Conservation (phyloP, 2,329 filamentous ascomycete species). For the Ophiocordyceps camponoti-saundersi region DNA sequence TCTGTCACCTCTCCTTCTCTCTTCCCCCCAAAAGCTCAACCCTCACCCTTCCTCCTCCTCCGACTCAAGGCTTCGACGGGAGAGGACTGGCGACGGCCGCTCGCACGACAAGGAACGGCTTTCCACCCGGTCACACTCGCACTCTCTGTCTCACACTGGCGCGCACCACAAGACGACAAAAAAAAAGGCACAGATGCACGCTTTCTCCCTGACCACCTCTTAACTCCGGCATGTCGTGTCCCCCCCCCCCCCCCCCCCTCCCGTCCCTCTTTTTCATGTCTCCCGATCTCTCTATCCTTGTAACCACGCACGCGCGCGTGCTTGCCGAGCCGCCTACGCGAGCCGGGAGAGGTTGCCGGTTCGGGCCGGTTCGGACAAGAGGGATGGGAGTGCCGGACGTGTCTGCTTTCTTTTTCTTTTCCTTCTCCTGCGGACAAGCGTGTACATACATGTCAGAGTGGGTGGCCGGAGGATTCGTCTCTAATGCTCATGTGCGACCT, state of each 20-base stretch:
- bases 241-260: not conserved
- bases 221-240: not conserved
- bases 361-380: conserved; percentile 12
- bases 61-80: conserved; percentile 1
- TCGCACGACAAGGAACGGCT: not conserved
- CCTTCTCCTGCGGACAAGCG: not conserved
- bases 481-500: conserved; percentile 21
- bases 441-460: conserved; percentile 3
- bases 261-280: not conserved
- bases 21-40: not conserved
- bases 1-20: not conserved
- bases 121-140: not conserved
- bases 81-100: not conserved
- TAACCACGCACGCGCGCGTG: conserved; percentile 4
- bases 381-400: conserved; percentile 5
- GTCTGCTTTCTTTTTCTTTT: not conserved
- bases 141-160: conserved; percentile 1
- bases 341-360: conserved; percentile 9
- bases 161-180: not conserved
- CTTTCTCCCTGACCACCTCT: not conserved
- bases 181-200: not conserved
- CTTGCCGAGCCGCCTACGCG: conserved; percentile 10
- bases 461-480: conserved; percentile 11
- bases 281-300: conserved; percentile 9
- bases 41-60: conserved; percentile 1